Evolutionary conservation across 768 basidiomycete species (phyloP), one percentile per base, ranked within the genome.

Genomic region (Rhizopogon vesiculosus): DNA sequence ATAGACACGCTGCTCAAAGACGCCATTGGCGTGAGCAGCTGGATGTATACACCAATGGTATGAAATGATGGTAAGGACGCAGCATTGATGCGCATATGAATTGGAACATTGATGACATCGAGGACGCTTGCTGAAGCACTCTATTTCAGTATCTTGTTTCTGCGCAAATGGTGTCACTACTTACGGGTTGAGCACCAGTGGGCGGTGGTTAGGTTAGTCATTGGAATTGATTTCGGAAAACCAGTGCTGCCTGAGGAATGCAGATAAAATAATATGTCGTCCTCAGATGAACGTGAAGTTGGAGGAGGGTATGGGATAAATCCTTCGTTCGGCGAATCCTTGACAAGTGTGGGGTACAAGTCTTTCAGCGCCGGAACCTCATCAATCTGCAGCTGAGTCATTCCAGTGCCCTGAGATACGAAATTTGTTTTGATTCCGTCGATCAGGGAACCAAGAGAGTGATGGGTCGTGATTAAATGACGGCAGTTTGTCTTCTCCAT

Each of bases 181-280:
- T 60, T 58, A 79, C 77, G 65, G 29, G 67, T 63, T n/a, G 58
- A 55, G 16, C 66, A 69, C 69, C 74, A 76, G 35, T 76, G 67
- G 3, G 66, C 33, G 7, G 69, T 42, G 10, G 59, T 65, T 12
- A 61, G 56, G 41, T 72, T 66, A 0, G 68, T 72, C 29, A 74
- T 66, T 2, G 69, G 62, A 44, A 81, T 73, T 9, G 74, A 59
- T 53, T 77, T 79, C 0, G 79, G 78, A 45, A 76, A 69, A 2
- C 78, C 76, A 0, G 79, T 78, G 49, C 77, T 79, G 13, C 79
- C 79, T 6, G 80, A 81, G 0, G 80, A 81, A 56, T 81, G 78
- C 0, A 78, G 61, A 49, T 76, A 80, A 7, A 74, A 38, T 41
- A 68, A 45, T 62, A 45, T 64, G 56, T 29, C 71, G 44, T 50